Evolutionary conservation across 306 rosid genomes (phyloP).

Genomic region (Cotoneaster glaucophyllus): DNA sequence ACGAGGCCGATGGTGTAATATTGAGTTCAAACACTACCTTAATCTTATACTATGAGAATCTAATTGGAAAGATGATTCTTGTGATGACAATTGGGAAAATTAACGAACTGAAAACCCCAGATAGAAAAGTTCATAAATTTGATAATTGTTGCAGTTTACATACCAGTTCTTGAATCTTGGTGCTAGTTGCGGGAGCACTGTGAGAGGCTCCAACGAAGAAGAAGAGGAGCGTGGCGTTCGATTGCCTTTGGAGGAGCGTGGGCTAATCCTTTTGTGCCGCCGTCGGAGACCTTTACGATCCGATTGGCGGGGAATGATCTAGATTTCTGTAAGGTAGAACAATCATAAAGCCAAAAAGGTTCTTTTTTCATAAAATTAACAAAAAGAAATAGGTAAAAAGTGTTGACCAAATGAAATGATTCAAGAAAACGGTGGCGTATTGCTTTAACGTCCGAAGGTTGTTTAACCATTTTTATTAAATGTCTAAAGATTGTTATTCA

Average conservation of each 20-base stretch:
- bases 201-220: not conserved
- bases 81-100: not conserved
- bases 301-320: conserved; percentile 20
- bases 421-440: not conserved
- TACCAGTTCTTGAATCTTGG: not conserved
- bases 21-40: too few species aligned
- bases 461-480: too few species aligned
- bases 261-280: not conserved
- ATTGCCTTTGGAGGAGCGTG: conserved; percentile 3
- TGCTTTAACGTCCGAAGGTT: not conserved
- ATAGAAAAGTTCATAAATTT: not conserved
- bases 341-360: not conserved
- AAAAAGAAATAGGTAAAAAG: not conserved
- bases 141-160: not conserved
- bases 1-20: too few species aligned
- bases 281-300: not conserved
- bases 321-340: not conserved
- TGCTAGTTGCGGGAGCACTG: not conserved
- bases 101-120: not conserved
- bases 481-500: not conserved
- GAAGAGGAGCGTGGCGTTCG: not conserved
- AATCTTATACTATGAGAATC: too few species aligned
- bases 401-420: not conserved
- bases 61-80: not conserved
- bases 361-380: not conserved